Conservation (phyloP, 2,329 filamentous ascomycete species). For the Aspergillus ibericus region DNA sequence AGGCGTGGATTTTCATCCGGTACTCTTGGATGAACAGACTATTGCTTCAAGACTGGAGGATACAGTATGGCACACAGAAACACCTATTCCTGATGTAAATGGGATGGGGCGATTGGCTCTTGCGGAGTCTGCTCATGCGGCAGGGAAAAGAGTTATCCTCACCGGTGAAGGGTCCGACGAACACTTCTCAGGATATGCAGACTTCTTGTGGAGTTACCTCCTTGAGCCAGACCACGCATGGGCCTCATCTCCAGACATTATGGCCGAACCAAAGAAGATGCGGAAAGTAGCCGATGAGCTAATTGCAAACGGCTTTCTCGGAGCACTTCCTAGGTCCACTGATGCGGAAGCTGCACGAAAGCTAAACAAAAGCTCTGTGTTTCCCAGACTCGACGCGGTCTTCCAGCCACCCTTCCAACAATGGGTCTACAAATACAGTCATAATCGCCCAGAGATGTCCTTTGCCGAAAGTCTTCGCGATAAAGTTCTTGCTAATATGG, state of each 20-base stretch:
- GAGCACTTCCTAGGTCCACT: conserved; percentile 18
- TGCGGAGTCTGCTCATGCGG: conserved; percentile 46
- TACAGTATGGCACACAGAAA: conserved; percentile 48
- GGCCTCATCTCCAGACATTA: conserved; percentile 26
- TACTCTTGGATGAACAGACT: conserved; percentile 46
- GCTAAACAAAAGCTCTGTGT: conserved; percentile 43
- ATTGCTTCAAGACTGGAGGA: conserved; percentile 48
- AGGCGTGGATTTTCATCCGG: conserved; percentile 47
- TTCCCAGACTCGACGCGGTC: conserved; percentile 37
- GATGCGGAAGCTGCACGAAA: conserved; percentile 30
- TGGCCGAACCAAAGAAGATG: conserved; percentile 1
- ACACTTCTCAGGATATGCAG: conserved; percentile 55
- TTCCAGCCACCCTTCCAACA: conserved; percentile 36
- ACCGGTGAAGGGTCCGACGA: conserved; percentile 57
- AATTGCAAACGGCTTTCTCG: not conserved
- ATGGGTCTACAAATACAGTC: conserved; percentile 27
- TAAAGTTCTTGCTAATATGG: conserved; percentile 6
- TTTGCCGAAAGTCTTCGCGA: conserved; percentile 12
- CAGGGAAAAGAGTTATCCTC: conserved; percentile 56
- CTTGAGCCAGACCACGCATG: conserved; percentile 49
- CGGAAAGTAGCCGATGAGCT: conserved; percentile 1
- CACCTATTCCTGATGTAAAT: conserved; percentile 53
- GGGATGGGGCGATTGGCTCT: conserved; percentile 54
- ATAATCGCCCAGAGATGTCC: conserved; percentile 16
- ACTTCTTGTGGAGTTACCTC: conserved; percentile 50